Base-by-base conservation (phyloP, 176 grass and related monocot species). In the Carex parvula region DNA sequence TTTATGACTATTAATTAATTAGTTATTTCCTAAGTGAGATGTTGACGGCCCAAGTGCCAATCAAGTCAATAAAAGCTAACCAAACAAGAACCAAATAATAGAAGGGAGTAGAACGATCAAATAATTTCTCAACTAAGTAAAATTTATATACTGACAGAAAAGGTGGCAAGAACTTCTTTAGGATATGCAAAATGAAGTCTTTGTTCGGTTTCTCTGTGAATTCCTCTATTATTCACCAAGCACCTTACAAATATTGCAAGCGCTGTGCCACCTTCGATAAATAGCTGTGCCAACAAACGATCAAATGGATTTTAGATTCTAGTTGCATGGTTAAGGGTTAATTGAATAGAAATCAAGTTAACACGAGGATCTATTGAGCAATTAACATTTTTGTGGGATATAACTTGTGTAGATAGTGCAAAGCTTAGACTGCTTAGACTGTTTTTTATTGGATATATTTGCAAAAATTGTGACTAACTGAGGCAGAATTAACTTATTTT, bases 101-200 rank as follows among this genome's bases (percentile, higher is more conserved):
- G 17, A 24, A 14, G 17, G 6, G 3, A 70, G 16, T 65, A 70
- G 67, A 70, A 74, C 0, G 83, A 35, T 60, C 14, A 83, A 74
- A 63, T 62, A 85, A 79, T 46, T 26, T 88, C 72, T 61, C 62
- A 82, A 54, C 0, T 10, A 60, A 68, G 48, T 37, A 77, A 22
- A 46, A 26, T 6, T 54, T 58, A 13, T 30, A 15, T 72, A 90
- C 83, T 84, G 70, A 98, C 96, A 11, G 93, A 95, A 82, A 95
- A 65, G 72, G 96, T 84, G 3, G 91, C 91, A 84, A 95, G 89
- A 88, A 88, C 88, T 87, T 89, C 96, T 93, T 91, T 99, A 21
- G 96, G 96, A 63, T 95, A 86, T 64, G 88, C 77, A 56, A 90
- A 46, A 83, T 92, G 91, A 77, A 99, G 83, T 32, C 88, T 93